A percentile compares a stretch with the other conserved stretches of the same genome.
Evolutionary conservation across 441 rosid genomes (phyloP).

Genomic region (Hypseocharis bilobata): DNA sequence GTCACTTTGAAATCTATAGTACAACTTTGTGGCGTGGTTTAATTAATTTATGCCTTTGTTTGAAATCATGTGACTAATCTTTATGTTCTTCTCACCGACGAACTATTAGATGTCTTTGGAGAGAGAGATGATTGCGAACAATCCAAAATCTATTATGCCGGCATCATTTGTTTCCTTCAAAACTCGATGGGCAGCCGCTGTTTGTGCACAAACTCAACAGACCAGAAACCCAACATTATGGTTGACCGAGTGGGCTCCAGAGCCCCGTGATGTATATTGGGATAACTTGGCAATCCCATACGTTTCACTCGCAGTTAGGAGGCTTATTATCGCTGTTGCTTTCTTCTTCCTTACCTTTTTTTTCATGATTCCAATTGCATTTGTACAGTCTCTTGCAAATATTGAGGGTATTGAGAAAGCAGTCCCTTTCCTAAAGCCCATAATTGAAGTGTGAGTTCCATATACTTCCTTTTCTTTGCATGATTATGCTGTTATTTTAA

Average conservation of each 20-base stretch:
- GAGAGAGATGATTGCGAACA: conserved; percentile 47
- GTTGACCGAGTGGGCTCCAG: conserved; percentile 95
- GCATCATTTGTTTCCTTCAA: conserved; percentile 93
- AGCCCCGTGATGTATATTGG: conserved; percentile 94
- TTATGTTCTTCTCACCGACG: neutral
- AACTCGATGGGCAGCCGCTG: conserved; percentile 95
- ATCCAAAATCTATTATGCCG: conserved; percentile 71
- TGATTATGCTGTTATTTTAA: neutral
- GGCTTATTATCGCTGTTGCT: conserved; percentile 56
- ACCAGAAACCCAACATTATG: conserved; percentile 76
- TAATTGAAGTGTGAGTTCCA: conserved; percentile 57
- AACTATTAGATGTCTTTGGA: conserved; percentile 53
- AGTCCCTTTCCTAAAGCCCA: conserved; percentile 49
- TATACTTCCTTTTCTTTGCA: conserved; percentile 11
- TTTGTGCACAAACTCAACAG: conserved; percentile 94
- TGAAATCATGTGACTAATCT: neutral
- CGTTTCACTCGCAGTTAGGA: conserved; percentile 59
- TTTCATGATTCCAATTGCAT: conserved; percentile 84
- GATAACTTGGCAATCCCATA: conserved; percentile 77
- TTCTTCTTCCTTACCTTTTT: conserved; percentile 90
- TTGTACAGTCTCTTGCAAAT: conserved; percentile 88
- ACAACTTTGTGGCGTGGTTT: neutral
- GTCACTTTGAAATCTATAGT: neutral
- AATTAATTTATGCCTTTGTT: no score
- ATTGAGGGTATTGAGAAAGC: conserved; percentile 69